Percentiles rank a stretch among this genome's conserved stretches.
phyloP scores from a whole-genome alignment of 2,329 filamentous ascomycete genomes.

The Daldinia sp. region DNA sequence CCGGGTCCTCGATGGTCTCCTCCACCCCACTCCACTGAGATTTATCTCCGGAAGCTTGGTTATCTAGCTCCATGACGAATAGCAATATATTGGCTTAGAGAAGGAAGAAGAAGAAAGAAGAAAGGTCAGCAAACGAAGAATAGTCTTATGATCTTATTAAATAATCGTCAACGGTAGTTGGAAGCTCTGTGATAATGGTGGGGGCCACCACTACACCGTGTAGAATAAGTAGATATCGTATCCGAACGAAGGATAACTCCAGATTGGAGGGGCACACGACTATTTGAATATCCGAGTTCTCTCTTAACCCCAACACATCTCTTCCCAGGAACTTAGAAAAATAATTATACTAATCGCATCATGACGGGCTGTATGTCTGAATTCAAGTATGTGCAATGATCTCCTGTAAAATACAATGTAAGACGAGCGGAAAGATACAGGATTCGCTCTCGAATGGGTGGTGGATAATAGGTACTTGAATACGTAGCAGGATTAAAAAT shows the following conservation, averaged over 20 bases:
- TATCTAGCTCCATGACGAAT: constrained; percentile 26
- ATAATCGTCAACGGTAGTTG: constrained; percentile 18
- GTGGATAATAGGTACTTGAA: not conserved
- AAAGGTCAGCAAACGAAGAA: not conserved
- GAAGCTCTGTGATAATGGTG: constrained; percentile 23
- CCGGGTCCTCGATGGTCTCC: constrained; percentile 74
- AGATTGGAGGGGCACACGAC: constrained; percentile 27
- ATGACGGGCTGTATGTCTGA: not conserved
- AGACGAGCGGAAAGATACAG: not conserved
- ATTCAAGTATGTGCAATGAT: not conserved
- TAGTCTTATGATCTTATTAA: constrained; percentile 6
- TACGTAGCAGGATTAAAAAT: too few relatives aligned
- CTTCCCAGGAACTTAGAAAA: constrained; percentile 1
- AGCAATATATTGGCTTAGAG: not conserved
- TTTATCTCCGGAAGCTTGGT: constrained; percentile 43
- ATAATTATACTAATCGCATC: constrained; percentile 16
- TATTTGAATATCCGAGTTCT: constrained; percentile 5
- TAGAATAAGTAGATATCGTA: not conserved
- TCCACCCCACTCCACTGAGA: constrained; percentile 68
- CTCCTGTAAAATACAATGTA: not conserved
- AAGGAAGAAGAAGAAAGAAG: not conserved
- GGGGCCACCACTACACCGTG: constrained; percentile 7
- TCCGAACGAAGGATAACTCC: constrained; percentile 22
- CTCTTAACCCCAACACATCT: constrained; percentile 19
- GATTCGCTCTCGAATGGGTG: not conserved